Conservation (phyloP, 2,329 filamentous ascomycete species). For the Ophiostoma novo-ulmi region DNA sequence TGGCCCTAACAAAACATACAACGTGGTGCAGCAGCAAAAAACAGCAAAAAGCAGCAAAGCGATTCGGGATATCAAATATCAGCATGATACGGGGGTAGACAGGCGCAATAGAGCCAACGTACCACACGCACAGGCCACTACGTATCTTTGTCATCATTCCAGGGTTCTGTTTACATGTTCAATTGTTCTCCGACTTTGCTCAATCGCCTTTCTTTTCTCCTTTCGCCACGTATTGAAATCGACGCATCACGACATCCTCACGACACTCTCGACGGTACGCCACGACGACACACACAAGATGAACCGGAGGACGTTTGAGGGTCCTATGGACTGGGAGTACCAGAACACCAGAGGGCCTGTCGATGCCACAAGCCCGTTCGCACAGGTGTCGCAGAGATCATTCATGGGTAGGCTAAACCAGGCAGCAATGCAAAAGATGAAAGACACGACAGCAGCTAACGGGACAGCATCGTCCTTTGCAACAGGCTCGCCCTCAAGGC, state of each 20-base stretch:
- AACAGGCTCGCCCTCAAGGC: slow-evolving; percentile 29
- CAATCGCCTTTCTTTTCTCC: background rate
- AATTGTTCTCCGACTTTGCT: background rate
- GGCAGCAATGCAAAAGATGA: background rate
- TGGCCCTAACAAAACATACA: slow-evolving; percentile 5
- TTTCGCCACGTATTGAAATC: background rate
- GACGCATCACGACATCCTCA: background rate
- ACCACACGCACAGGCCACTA: background rate
- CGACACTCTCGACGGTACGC: background rate
- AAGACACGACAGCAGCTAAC: slow-evolving; percentile 16
- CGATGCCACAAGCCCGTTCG: slow-evolving; percentile 59
- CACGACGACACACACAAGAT: slow-evolving; percentile 26
- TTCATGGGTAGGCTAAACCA: slow-evolving; percentile 39
- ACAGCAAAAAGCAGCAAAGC: background rate
- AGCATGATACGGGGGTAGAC: background rate
- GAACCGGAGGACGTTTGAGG: slow-evolving; percentile 52
- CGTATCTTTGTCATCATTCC: background rate
- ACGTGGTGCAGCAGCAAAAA: background rate
- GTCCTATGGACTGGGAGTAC: slow-evolving; percentile 64
- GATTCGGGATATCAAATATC: background rate
- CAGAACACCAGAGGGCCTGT: slow-evolving; percentile 51
- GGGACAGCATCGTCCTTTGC: slow-evolving; percentile 28
- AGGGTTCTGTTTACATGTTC: background rate
- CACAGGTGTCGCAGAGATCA: slow-evolving; percentile 44
- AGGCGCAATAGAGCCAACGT: background rate